Base-by-base conservation (phyloP, 495 filamentous ascomycete species). In the Cercophora sp. region DNA sequence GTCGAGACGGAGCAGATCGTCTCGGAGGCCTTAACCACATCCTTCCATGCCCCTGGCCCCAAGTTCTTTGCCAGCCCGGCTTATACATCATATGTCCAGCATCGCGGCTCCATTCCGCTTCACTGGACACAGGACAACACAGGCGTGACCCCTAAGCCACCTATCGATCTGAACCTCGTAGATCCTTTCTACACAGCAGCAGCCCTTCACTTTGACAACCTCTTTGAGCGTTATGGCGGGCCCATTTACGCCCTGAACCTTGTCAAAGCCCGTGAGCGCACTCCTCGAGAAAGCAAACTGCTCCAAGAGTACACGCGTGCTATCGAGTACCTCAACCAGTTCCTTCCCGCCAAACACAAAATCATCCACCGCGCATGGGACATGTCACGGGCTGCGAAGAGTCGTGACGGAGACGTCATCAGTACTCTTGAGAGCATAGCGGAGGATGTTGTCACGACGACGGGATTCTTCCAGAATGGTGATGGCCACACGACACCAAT, bases 1-100 rank as follows among this genome's bases (percentile, higher is more conserved):
- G 93, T 98, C n/a, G 94, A 98, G 70, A 96, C 94, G 4, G 93
- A 98, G 70, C 93, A 98, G 66, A 96, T 98, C 56, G 91, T 97
- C 8, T 91, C 91, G 10, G 94, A 98, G 64, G 85, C 88, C 61
- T 71, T 88, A 26, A 96, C 90, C 2, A 97, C 93, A 2, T 96
- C 93, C 0, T 97, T 98, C 62, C 93, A 98, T 73, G 87, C 86
- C 3, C 88, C 93, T 4, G 91, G 89, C 5, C 89, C 90, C 19
- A 82, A 81, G 49, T 80, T 96, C 25, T 93, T 88, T 69, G 79
- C 89, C 2, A 98, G 86, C 59, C 91, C 93, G 4, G 84, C 86
- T 24, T 96, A 90, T 65, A 97, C 93, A 10, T 96, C 93, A 0
- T 98, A 94, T 67, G 85, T 97, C 2, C 93, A 98, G 65, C 94